Conservation (phyloP, 2,329 filamentous ascomycete genomes). For the Fusarium sp. region DNA sequence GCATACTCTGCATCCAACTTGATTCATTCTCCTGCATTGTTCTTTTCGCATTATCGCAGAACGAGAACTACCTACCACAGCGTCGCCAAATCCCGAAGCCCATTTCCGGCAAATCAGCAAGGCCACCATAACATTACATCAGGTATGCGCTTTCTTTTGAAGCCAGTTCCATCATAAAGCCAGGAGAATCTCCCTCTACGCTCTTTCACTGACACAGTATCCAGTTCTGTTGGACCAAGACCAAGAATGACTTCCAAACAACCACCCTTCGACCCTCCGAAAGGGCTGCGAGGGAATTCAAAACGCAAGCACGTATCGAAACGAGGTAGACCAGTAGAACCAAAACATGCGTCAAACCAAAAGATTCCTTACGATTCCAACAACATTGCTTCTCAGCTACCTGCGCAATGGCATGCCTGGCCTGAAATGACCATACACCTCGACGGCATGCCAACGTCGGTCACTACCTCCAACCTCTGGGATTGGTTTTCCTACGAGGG, state of each 20-base stretch:
- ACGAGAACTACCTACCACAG: neutral
- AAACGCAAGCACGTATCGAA: neutral
- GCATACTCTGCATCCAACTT: neutral
- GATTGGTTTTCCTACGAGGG: slow-evolving; percentile 64
- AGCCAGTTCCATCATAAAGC: no score
- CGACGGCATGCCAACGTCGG: slow-evolving; percentile 49
- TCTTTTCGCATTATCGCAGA: neutral
- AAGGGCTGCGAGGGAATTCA: neutral
- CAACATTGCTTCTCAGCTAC: slow-evolving; percentile 2
- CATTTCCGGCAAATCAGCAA: neutral
- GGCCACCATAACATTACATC: neutral
- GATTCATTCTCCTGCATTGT: neutral
- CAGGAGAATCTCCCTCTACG: no score
- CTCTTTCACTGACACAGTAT: neutral
- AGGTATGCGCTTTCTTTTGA: neutral
- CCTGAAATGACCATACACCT: slow-evolving; percentile 50
- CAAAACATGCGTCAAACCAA: neutral
- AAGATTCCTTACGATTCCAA: neutral
- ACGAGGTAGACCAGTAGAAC: slow-evolving; percentile 4
- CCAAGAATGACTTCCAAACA: slow-evolving; percentile 14
- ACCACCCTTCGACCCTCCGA: neutral
- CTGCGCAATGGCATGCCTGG: slow-evolving; percentile 50
- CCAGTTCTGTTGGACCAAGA: neutral
- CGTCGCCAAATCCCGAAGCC: neutral
- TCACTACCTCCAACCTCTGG: slow-evolving; percentile 60